Evolutionary conservation across 164 flowering plant genomes (phyloP).

Genomic region (Cinnamomum chago): DNA sequence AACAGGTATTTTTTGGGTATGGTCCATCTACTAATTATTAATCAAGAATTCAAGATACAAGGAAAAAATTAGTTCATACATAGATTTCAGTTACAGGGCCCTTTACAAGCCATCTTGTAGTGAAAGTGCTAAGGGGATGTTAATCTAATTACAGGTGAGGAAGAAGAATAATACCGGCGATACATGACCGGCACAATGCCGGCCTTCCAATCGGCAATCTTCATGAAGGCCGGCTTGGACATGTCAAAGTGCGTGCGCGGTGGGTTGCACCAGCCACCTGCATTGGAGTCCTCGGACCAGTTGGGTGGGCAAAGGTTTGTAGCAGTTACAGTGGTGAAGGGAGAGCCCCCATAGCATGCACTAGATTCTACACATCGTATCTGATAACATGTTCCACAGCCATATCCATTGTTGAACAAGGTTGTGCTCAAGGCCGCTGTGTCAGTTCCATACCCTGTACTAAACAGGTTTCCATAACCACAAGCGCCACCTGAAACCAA

Average conservation of each 20-base stretch:
- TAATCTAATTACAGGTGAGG: no score
- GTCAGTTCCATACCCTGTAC: constrained; percentile 64
- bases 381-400: constrained; percentile 79
- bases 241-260: constrained; percentile 84
- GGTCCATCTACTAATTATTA: no score
- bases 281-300: constrained; percentile 55
- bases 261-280: constrained; percentile 97
- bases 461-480: constrained; percentile 76
- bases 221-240: constrained; percentile 85
- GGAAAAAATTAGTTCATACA: no score
- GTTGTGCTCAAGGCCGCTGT: constrained; percentile 84
- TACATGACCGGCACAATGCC: constrained; percentile 56
- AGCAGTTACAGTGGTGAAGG: constrained; percentile 61
- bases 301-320: constrained; percentile 92
- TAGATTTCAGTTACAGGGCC: no score
- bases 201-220: constrained; percentile 38
- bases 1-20: no score
- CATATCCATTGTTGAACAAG: constrained; percentile 67
- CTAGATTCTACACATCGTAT: constrained; percentile 44
- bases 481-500: constrained; percentile 80
- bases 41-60: no score
- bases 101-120: no score
- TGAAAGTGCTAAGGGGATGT: no score
- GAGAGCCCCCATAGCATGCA: constrained; percentile 33
- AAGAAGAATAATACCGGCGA: constrained; percentile 44